phyloP scores from a whole-genome alignment of 1,284 basidiomycete genomes.

The Malassezia japonica region DNA sequence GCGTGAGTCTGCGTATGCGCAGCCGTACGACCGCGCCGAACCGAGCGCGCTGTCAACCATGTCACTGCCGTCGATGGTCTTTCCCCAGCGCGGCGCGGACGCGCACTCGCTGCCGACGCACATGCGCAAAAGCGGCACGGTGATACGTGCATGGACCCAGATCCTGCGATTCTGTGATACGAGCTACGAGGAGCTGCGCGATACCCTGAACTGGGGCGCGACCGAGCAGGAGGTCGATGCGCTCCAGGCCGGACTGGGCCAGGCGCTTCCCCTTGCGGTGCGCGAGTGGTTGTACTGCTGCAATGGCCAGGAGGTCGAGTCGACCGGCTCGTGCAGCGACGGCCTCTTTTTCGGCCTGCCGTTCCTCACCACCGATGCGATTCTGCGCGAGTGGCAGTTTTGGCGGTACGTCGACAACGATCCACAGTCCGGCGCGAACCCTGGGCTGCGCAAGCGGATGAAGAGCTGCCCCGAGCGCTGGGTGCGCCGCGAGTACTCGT shows the following conservation, averaged over 20 bases:
- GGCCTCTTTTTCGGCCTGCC: slow-evolving; percentile 45
- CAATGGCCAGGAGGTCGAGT: slow-evolving; percentile 45
- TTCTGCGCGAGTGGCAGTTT: slow-evolving; percentile 42
- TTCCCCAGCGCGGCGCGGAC: neutral
- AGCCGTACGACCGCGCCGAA: neutral
- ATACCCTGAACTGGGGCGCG: slow-evolving; percentile 45
- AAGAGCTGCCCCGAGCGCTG: slow-evolving; percentile 80
- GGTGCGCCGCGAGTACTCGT: slow-evolving; percentile 80
- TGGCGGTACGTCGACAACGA: slow-evolving; percentile 45
- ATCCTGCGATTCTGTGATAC: slow-evolving; percentile 35
- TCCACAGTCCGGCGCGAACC: slow-evolving; percentile 34
- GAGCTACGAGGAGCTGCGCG: slow-evolving; percentile 39
- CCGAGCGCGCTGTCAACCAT: neutral
- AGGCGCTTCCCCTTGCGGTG: slow-evolving; percentile 34
- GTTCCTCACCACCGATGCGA: slow-evolving; percentile 35
- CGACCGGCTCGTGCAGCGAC: slow-evolving; percentile 39
- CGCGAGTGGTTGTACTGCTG: slow-evolving; percentile 40
- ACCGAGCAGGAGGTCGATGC: slow-evolving; percentile 32
- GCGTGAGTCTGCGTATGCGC: neutral
- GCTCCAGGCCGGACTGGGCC: slow-evolving; percentile 38
- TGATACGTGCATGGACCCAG: slow-evolving; percentile 36
- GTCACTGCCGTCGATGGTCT: neutral
- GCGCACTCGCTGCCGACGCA: neutral
- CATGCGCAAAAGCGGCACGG: neutral
- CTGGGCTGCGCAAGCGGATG: slow-evolving; percentile 55